These are phyloP conservation scores for Amanita polypyramis DNA, from an alignment of 768 basidiomycete genomes.

Conservation along the genomic window DNA sequence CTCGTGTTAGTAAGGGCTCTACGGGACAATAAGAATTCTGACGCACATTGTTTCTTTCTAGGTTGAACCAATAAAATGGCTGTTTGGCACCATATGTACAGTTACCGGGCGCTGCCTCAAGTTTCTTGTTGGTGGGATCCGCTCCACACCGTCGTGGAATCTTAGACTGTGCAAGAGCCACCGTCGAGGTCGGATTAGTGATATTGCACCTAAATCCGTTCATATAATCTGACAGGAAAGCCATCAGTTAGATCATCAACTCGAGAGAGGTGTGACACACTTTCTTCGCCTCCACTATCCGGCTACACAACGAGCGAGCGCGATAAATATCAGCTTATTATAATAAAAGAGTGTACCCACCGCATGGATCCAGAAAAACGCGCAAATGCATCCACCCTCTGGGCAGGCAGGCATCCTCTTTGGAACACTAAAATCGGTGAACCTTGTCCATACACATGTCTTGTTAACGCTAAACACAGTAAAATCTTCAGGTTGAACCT, in stretches of 20 bases:
- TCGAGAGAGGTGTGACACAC: slow-evolving; percentile 13
- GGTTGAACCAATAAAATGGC: slow-evolving; percentile 63
- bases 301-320: slow-evolving; percentile 15
- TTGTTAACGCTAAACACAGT: slow-evolving; percentile 68
- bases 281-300: slow-evolving; percentile 54
- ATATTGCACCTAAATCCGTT: slow-evolving; percentile 64
- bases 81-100: slow-evolving; percentile 68
- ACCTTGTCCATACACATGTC: slow-evolving; percentile 62
- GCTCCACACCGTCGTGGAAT: slow-evolving; percentile 57
- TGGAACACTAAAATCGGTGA: slow-evolving; percentile 63
- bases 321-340: neutral
- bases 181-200: slow-evolving; percentile 39
- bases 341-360: slow-evolving; percentile 18
- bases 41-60: slow-evolving; percentile 49
- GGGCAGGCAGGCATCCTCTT: slow-evolving; percentile 60
- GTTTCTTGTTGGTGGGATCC: slow-evolving; percentile 37
- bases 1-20: neutral
- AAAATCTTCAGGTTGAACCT: slow-evolving; percentile 59
- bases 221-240: slow-evolving; percentile 36
- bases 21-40: neutral
- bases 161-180: slow-evolving; percentile 42
- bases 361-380: slow-evolving; percentile 68
- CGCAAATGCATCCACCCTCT: slow-evolving; percentile 50
- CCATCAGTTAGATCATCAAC: neutral
- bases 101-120: slow-evolving; percentile 38